phyloP scores from a whole-genome alignment of 176 grass and related monocot genomes.

The Triticum turgidum region DNA sequence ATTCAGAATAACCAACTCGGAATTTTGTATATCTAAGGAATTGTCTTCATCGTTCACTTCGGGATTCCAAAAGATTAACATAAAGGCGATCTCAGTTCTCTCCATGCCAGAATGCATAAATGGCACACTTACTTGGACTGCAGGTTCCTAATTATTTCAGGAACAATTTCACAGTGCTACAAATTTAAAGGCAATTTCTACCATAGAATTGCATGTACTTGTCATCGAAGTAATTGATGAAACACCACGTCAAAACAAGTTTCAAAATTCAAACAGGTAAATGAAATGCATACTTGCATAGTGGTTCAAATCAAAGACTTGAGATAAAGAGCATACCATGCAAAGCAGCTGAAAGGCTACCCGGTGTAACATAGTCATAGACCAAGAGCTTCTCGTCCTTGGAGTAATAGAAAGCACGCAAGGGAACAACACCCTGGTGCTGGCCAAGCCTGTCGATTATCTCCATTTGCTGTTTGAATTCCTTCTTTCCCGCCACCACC shows the following conservation, averaged over 20 bases:
- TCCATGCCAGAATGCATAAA: background rate
- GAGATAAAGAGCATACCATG: conserved; percentile 71
- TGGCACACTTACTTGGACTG: background rate
- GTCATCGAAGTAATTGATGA: background rate
- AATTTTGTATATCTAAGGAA: background rate
- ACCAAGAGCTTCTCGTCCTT: too few relatives aligned
- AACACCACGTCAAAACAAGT: background rate
- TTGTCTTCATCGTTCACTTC: background rate
- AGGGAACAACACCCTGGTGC: conserved; percentile 61
- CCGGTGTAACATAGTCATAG: conserved; percentile 53
- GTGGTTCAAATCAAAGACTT: background rate
- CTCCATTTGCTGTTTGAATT: conserved; percentile 93
- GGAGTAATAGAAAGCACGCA: conserved; percentile 83
- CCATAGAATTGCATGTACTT: background rate
- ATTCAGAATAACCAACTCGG: background rate
- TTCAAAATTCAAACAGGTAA: background rate
- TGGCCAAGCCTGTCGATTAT: conserved; percentile 68
- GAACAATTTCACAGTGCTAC: background rate
- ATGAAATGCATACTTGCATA: conserved; percentile 14
- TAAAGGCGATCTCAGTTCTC: background rate
- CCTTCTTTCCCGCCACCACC: conserved; percentile 72
- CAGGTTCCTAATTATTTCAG: background rate
- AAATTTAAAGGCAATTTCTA: background rate
- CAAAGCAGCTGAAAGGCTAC: conserved; percentile 68
- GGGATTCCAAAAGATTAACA: background rate